phyloP scores from a whole-genome alignment of 78 protist species.

The Planoprotostelium fungivorum region DNA sequence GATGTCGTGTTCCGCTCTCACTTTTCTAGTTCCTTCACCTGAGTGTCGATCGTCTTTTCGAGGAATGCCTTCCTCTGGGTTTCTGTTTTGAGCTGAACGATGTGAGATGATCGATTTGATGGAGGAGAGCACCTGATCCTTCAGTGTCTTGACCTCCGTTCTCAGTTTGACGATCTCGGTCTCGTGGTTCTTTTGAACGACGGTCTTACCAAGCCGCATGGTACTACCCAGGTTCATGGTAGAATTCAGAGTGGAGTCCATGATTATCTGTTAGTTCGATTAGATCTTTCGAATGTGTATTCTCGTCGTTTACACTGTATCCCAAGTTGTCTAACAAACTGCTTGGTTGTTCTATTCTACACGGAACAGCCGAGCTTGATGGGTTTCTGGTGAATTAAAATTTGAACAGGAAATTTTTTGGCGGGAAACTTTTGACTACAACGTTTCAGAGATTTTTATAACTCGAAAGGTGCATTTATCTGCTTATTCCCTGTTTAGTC shows the following conservation, averaged over 20 bases:
- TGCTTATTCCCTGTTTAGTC: no score
- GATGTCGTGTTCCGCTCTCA: background rate
- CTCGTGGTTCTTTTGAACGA: background rate
- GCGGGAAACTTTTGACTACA: background rate
- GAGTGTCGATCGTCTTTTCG: background rate
- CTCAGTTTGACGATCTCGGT: background rate
- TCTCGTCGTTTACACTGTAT: background rate
- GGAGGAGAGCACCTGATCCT: background rate
- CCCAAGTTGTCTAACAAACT: background rate
- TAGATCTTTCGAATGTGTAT: background rate
- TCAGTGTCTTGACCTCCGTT: background rate
- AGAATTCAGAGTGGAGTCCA: background rate
- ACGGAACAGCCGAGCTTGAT: background rate
- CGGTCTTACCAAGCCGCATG: background rate
- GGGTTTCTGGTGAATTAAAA: background rate
- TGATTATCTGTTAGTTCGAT: no score
- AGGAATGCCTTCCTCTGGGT: background rate
- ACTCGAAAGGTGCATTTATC: no score
- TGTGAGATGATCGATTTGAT: background rate
- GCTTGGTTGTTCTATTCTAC: no score
- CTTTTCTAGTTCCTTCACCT: background rate
- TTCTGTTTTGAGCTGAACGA: background rate
- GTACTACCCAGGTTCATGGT: background rate
- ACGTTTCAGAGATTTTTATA: no score
- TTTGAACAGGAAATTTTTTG: background rate